Evolutionary conservation across 139 green algal species (phyloP), one percentile per base, ranked within the genome.

Genomic region (Chlamydomonas asymmetrica): DNA sequence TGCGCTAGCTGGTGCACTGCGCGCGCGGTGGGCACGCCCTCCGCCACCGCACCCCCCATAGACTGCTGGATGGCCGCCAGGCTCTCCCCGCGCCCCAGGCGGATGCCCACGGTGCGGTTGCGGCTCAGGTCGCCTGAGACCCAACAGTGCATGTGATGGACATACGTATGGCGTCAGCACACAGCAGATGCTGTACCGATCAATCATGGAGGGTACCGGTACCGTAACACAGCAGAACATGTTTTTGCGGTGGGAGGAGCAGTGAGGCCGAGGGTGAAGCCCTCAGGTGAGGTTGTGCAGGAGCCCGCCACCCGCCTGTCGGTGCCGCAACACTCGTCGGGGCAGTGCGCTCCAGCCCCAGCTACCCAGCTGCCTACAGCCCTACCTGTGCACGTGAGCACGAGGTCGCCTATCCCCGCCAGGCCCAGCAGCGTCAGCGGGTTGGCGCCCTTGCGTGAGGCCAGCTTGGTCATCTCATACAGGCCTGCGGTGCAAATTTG

Each of bases 101-200:
- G 79, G 65, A 97, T 83, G 0, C 95, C 95, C 50, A 90, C 85
- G 0, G 71, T 88, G 61, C 95, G 86, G 80, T 99, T 99, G 64
- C 95, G 89, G 13, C 82, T 93, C n/a, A 98, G 84, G 39, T 89
- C 84, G 45, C 82, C 82, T 87, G 69, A 22, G 29, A 8, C 45
- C n/a, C 66, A 70, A 35, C n/a, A n/a, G n/a, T n/a, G n/a, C n/a
- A n/a, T n/a, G n/a, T n/a, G n/a, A n/a, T n/a, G n/a, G n/a, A n/a
- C n/a, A n/a, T n/a, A n/a, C n/a, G 49, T 60, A 23, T 23, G n/a
- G n/a, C n/a, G n/a, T n/a, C n/a, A n/a, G n/a, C n/a, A n/a, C n/a
- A n/a, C n/a, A n/a, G n/a, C n/a, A n/a, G n/a, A n/a, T n/a, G n/a
- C n/a, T n/a, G n/a, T n/a, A n/a, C n/a, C n/a, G n/a, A n/a, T n/a